Evolutionary conservation across 164 flowering plant species (phyloP), one percentile per base, ranked within the genome.

Genomic region (Stephania cephalantha): DNA sequence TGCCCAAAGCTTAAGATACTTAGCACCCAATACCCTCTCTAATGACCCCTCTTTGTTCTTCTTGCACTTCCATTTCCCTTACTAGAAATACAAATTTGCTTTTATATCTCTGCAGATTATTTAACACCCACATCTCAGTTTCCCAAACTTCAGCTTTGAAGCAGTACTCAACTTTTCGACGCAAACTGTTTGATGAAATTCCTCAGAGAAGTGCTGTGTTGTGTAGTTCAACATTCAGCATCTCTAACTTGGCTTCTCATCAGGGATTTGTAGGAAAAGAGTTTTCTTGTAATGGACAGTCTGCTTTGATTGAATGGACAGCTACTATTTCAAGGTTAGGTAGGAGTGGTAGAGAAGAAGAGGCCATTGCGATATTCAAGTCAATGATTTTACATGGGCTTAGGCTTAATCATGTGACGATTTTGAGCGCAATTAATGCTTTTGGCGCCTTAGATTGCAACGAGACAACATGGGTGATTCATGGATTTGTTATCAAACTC

Each of bases 401-500:
- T 5, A 82, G 79, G 71, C 87, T 87, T 9, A 84, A 87, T 64
- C 78, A 73, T 46, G 88, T 83, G 71, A 87, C 88, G 1, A 5
- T 85, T 10, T 63, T 87, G 78, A 82, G 84, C 12, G 74, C 82
- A 4, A 78, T 87, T 52, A 79, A 77, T 29, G 87, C 89, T 8
- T 13, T 76, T 46, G 73, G 76, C 25, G 76, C 65, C 3, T 55
- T 81, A 65, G 50, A 20, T 42, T 77, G 73, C 20, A 71, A 71
- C 70, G 66, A 71, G 45, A 48, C 75, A 75, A 55, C 75, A 4
- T 11, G 46, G 76, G 83, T 17, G 73, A 71, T 85, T 72, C 91
- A 88, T 71, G 85, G 84, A 8, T 66, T 81, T 72, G 80, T 82
- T 52, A 69, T 87, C 42, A 86, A 81, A 79, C 76, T 78, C 73